Base-by-base conservation (phyloP, 2,329 filamentous ascomycete genomes). In the Cordyceps tenuipes region DNA sequence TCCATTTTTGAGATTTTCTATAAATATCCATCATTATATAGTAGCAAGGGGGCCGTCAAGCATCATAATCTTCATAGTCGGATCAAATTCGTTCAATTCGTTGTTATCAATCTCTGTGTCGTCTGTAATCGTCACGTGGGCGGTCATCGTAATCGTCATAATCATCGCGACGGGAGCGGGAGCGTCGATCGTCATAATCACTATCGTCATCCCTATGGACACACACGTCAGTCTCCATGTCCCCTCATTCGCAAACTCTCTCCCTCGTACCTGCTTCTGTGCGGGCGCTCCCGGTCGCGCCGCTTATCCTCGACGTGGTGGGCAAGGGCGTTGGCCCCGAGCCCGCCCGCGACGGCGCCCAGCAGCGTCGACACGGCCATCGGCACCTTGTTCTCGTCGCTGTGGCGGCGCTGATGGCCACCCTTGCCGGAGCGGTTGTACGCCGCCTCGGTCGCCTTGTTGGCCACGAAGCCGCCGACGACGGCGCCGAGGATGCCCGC, bases 311-410 rank as follows among this genome's bases (percentile, higher is more conserved):
- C 77, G 12, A 79, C 67, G 50, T 71, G 71, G 63, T 74, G 77
- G 63, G 78, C 75, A 41, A 81, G 66, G 15, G 76, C 78, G 57
- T 81, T 83, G 13, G 80, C 81, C 5, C 79, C 80, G 10, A 84
- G 72, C 3, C 80, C 81, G 3, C 80, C 81, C 0, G 81, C 79
- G 3, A 81, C 78, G 1, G 80, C 81, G 2, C 81, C 81, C 3
- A 83, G 73, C 10, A 83, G 70, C 10, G 81, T 82, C 3, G 78
- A 77, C 17, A 82, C 67, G n/a, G 70, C 66, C 34, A 69, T 69
- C 39, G 68, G 68, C n/a, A 70, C 71, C 44, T 41, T 21, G 51
- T 70, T 66, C 5, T 70, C 66, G 15, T 70, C 67, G 26, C 66
- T 67, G 52, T 69, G 68, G 36, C 68, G 62, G 12, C 61, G 62